A percentile compares a stretch with the other conserved stretches of the same genome.
Conservation (phyloP, 257 asterid genomes). For the Penstemon barbatus region DNA sequence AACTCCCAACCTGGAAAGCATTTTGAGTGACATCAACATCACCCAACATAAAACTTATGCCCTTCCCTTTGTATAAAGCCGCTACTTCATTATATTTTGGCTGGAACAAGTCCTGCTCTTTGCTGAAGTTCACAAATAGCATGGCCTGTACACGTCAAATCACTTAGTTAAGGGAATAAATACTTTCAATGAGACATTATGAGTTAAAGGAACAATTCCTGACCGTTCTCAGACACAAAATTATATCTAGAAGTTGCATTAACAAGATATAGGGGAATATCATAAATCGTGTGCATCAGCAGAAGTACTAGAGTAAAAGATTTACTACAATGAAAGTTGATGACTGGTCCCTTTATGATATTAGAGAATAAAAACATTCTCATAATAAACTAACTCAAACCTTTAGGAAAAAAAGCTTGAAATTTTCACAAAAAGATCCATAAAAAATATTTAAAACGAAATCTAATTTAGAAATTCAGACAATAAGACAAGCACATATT, state of each 20-base stretch:
- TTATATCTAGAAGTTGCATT: not conserved
- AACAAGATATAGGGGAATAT: not conserved
- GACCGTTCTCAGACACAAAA: not conserved
- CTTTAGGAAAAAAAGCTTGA: not conserved
- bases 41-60: slow-evolving; percentile 68
- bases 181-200: slow-evolving; percentile 10
- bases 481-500: not conserved
- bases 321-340: not conserved
- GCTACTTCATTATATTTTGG: slow-evolving; percentile 65
- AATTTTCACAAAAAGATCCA: not conserved
- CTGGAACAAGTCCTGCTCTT: slow-evolving; percentile 54
- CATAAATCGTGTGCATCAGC: not conserved
- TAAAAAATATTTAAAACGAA: not conserved
- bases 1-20: slow-evolving; percentile 60
- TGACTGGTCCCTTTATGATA: too few species aligned
- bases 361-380: not conserved
- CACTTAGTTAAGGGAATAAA: not conserved
- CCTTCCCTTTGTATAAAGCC: slow-evolving; percentile 57
- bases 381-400: slow-evolving; percentile 3
- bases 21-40: slow-evolving; percentile 55
- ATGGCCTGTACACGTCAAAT: slow-evolving; percentile 53
- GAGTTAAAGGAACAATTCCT: not conserved
- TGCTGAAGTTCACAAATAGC: slow-evolving; percentile 70
- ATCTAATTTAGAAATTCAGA: not conserved
- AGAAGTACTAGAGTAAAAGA: not conserved